Evolutionary conservation across 1,139 yeast genomes (phyloP), one percentile per base, ranked within the genome.

Genomic region (Kodamaea arcana): DNA sequence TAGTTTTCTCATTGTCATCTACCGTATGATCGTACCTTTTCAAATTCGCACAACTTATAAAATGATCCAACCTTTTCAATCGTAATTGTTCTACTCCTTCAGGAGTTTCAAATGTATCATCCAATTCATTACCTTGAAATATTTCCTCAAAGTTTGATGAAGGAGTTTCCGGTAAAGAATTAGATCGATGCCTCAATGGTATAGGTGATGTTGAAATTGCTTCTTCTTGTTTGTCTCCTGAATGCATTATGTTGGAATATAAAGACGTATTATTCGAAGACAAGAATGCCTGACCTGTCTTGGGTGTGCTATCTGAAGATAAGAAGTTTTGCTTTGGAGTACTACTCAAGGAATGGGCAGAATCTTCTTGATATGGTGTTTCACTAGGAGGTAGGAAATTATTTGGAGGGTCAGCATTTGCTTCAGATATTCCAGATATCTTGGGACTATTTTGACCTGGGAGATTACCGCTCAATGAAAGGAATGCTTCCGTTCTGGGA

Each of bases 41-140:
- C 29, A 47, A 36, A 33, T 46, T 38, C 12, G 39, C 43, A 30
- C 37, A 44, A 15, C 51, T 49, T 2, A 57, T 51, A 32, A 57
- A 59, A 40, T 58, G 62, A 31, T 51, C 54, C 32, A 59, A 46
- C 31, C 56, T 41, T 24, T 53, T 50, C 13, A 48, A 40, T 25
- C 59, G 41, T 20, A 55, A 34, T 20, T 44, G 40, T 20, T 54
- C 56, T 18, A 35, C 30, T 11, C 43, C 48, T 15, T 46, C 44
- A 3, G 45, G 47, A 18, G 39, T 27, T 13, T 39, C 42, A 15
- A 37, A 32, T 7, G 34, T 35, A 20, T 31, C 35, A 14, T 31
- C 34, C n/a, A 33, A 31, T 3, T 31, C 35, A 15, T 20, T 30
- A 4, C 25, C 15, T 15, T 28, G 24, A 23, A 33, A 30, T 7